These are phyloP conservation scores for Fusarium tjaetaba DNA, from an alignment of 2,329 filamentous ascomycete genomes.

Conservation along the genomic window DNA sequence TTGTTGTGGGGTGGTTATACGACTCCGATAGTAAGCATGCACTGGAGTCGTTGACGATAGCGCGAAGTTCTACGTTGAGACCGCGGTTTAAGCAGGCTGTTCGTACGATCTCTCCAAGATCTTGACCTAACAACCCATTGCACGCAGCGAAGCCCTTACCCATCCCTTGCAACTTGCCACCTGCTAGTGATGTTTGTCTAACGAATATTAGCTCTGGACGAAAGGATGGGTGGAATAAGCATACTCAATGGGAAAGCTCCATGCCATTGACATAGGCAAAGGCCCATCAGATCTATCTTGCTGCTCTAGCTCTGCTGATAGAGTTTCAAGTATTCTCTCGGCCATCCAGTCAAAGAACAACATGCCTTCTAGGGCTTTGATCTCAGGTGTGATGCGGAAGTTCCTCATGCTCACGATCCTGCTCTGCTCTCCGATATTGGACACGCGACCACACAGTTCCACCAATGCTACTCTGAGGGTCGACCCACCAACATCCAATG, in stretches of 20 bases:
- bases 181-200: constrained; percentile 71
- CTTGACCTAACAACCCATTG: constrained; percentile 65
- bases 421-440: constrained; percentile 52
- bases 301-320: constrained; percentile 56
- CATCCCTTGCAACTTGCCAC: constrained; percentile 69
- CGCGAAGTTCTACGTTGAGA: constrained; percentile 65
- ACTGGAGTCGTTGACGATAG: constrained; percentile 74
- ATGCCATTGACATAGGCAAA: constrained; percentile 70
- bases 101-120: constrained; percentile 68
- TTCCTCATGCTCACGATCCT: constrained; percentile 64
- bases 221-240: not conserved
- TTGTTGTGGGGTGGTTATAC: constrained; percentile 66
- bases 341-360: constrained; percentile 77
- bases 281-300: constrained; percentile 52
- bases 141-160: constrained; percentile 73
- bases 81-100: constrained; percentile 61
- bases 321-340: constrained; percentile 65
- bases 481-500: constrained; percentile 75
- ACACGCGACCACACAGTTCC: constrained; percentile 61
- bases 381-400: constrained; percentile 64
- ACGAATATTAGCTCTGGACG: constrained; percentile 36
- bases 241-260: constrained; percentile 75
- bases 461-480: constrained; percentile 73
- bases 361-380: constrained; percentile 67
- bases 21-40: constrained; percentile 73